phyloP scores from a whole-genome alignment of 2,329 filamentous ascomycete species.

The Ophiostoma novo-ulmi region DNA sequence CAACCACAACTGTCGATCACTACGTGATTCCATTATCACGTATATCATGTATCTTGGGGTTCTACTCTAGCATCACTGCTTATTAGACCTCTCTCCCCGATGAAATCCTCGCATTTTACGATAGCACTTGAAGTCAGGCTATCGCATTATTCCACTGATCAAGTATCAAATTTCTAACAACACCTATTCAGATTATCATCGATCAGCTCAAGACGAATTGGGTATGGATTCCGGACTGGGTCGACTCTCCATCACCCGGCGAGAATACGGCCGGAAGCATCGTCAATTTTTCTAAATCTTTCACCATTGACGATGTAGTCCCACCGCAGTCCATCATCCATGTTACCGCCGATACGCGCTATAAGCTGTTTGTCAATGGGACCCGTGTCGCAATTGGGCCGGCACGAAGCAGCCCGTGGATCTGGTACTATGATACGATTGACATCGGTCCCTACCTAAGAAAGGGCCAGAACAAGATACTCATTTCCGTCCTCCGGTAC shows the following conservation, averaged over 20 bases:
- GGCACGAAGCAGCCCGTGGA: slow-evolving; percentile 33
- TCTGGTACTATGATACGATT: slow-evolving; percentile 36
- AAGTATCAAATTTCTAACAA: not conserved
- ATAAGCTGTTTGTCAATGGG: slow-evolving; percentile 40
- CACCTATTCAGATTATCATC: slow-evolving; percentile 31
- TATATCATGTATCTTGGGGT: no score
- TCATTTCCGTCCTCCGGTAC: slow-evolving; percentile 32
- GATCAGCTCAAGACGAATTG: slow-evolving; percentile 37
- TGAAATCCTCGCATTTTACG: not conserved
- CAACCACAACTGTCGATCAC: not conserved
- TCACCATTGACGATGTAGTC: not conserved
- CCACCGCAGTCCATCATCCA: slow-evolving; percentile 24
- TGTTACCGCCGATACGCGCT: slow-evolving; percentile 40
- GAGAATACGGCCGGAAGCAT: slow-evolving; percentile 33
- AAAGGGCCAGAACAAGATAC: slow-evolving; percentile 31
- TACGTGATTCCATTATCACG: not conserved
- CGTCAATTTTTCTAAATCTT: slow-evolving; percentile 30
- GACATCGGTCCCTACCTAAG: slow-evolving; percentile 32
- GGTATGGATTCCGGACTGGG: slow-evolving; percentile 37
- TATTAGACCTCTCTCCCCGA: not conserved
- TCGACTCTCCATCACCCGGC: slow-evolving; percentile 30
- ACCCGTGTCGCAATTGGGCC: slow-evolving; percentile 37
- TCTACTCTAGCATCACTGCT: not conserved
- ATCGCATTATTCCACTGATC: not conserved
- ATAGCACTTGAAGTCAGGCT: not conserved